Percentiles rank a stretch among this genome's conserved stretches.
These are phyloP conservation scores for Senecio squalidus DNA, from an alignment of 140 eudicot genomes.

Conservation along the genomic window DNA sequence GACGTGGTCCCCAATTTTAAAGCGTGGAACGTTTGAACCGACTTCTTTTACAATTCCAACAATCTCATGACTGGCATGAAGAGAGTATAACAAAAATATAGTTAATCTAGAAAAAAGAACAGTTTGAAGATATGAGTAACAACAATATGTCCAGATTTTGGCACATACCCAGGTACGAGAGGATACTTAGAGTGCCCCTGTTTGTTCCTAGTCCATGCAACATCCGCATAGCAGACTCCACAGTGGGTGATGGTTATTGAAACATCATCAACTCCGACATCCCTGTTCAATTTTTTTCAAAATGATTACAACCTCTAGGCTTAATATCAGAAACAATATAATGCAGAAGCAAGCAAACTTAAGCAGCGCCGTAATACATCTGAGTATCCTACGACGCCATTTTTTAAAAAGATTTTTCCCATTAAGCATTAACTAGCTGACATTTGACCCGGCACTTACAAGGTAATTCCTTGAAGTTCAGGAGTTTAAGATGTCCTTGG, in stretches of 20 bases:
- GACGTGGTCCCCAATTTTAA: slow-evolving; percentile 65
- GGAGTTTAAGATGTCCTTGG: neutral
- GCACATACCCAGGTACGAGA: slow-evolving; percentile 79
- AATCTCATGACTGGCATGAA: slow-evolving; percentile 72
- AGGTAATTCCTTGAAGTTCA: neutral
- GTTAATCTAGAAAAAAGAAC: too few relatives aligned
- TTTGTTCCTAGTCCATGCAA: slow-evolving; percentile 63
- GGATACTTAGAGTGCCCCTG: slow-evolving; percentile 57
- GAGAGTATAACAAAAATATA: neutral
- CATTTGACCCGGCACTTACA: neutral
- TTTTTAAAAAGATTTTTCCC: neutral
- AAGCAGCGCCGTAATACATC: neutral
- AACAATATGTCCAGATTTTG: neutral
- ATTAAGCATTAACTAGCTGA: neutral
- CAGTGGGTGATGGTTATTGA: slow-evolving; percentile 57
- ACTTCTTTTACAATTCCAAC: slow-evolving; percentile 74
- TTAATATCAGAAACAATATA: neutral
- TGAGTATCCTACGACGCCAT: neutral
- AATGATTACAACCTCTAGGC: neutral
- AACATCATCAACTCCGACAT: slow-evolving; percentile 60
- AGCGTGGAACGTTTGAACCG: slow-evolving; percentile 59
- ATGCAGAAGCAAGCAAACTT: neutral
- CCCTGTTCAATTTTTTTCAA: slow-evolving; percentile 41
- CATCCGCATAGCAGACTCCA: slow-evolving; percentile 91
- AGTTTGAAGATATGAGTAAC: too few relatives aligned